Evolutionary conservation across 2,329 filamentous ascomycete species (phyloP).

Genomic region (Arthrinium puccinioides): DNA sequence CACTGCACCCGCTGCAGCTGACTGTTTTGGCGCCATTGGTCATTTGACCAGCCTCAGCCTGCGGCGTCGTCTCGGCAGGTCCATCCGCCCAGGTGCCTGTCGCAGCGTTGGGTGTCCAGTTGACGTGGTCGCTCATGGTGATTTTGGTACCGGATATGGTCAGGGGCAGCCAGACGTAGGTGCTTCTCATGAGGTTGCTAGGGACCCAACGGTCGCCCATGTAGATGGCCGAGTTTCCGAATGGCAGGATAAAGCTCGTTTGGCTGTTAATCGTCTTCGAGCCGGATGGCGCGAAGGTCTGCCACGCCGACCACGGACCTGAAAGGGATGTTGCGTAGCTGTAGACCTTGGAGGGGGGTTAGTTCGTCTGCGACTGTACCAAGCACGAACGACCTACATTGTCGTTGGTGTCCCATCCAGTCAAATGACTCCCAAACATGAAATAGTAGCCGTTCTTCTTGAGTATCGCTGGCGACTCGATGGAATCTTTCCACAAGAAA

Average conservation of each 20-base stretch:
- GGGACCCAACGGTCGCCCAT: conserved; percentile 61
- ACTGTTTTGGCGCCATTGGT: conserved; percentile 36
- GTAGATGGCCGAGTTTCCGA: conserved; percentile 42
- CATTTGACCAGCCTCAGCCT: conserved; percentile 42
- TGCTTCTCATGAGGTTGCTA: conserved; percentile 50
- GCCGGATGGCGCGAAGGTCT: conserved; percentile 48
- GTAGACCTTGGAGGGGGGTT: conserved; percentile 30
- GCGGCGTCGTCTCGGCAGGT: conserved; percentile 37
- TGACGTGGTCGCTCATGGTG: conserved; percentile 42
- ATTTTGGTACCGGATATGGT: conserved; percentile 44
- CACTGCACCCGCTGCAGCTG: conserved; percentile 44
- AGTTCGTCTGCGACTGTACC: neutral
- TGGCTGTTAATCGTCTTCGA: conserved; percentile 53
- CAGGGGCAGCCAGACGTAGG: conserved; percentile 60
- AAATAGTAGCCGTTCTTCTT: conserved; percentile 56
- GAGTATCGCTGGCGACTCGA: conserved; percentile 56
- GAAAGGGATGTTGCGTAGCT: conserved; percentile 48
- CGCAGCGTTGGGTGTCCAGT: conserved; percentile 42
- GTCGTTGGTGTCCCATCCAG: conserved; percentile 55
- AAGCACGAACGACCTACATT: conserved; percentile 32
- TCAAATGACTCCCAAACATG: conserved; percentile 54
- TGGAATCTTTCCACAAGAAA: conserved; percentile 44
- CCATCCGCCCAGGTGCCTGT: conserved; percentile 35
- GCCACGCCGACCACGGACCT: conserved; percentile 56
- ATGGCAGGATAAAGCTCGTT: conserved; percentile 49